phyloP scores from a whole-genome alignment of 2,329 filamentous ascomycete genomes.

The Sporothrix mexicana region DNA sequence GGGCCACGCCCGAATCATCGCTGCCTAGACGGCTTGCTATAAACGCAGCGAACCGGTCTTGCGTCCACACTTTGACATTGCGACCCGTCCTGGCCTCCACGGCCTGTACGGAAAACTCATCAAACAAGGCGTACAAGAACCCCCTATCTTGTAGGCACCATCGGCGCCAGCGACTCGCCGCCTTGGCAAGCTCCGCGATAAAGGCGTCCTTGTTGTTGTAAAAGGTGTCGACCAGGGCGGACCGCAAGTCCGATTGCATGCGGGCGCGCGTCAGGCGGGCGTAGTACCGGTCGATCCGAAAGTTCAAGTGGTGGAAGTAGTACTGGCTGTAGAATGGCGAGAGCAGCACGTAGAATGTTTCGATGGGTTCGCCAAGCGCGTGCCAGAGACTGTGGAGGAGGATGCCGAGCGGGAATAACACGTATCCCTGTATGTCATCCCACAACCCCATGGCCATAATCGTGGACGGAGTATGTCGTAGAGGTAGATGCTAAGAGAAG shows the following conservation, averaged over 20 bases:
- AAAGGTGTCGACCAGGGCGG: slow-evolving; percentile 17
- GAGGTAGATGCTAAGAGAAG: too few relatives aligned
- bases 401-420: slow-evolving; percentile 16
- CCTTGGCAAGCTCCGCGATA: not conserved
- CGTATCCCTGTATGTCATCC: not conserved
- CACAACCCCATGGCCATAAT: not conserved
- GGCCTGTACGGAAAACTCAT: slow-evolving; percentile 18
- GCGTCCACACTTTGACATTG: slow-evolving; percentile 17
- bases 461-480: too few relatives aligned
- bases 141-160: slow-evolving; percentile 9
- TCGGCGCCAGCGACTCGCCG: slow-evolving; percentile 4
- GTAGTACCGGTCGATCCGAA: slow-evolving; percentile 14
- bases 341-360: slow-evolving; percentile 19
- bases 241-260: slow-evolving; percentile 13
- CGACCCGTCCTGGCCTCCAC: slow-evolving; percentile 24
- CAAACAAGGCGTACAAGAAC: slow-evolving; percentile 20
- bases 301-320: not conserved
- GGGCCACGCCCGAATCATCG: not conserved
- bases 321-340: not conserved
- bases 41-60: slow-evolving; percentile 23
- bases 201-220: too few relatives aligned
- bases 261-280: slow-evolving; percentile 13
- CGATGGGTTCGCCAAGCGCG: slow-evolving; percentile 9
- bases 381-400: not conserved
- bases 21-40: slow-evolving; percentile 4